Evolutionary conservation across 1,139 yeast species (phyloP), one percentile per base, ranked within the genome.

Genomic region (Martiniozyma asiatica): DNA sequence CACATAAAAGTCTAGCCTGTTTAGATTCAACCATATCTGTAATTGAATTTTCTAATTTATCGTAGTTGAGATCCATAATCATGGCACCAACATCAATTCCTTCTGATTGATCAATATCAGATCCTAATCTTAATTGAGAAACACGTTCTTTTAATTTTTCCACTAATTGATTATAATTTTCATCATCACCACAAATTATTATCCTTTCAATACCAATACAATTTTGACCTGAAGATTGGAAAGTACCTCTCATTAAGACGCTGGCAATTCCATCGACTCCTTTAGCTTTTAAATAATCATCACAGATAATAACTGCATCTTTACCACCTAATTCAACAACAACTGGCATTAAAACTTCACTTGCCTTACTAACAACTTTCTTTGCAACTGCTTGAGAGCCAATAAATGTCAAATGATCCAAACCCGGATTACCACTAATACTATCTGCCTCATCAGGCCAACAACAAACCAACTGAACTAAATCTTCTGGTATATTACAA

Each of bases 141-240:
- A 89, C 71, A 36, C 92, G 64, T 23, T 61, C 55, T 2, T 66
- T 47, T 27, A 89, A 59, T 8, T 72, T 67, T 0, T 61, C 56
- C 2, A 75, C 73, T 26, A 89, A 57, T 26, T 56, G 48, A 19
- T 72, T 75, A 53, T 89, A 87, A 22, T 73, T 69, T 28, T 62
- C 59, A 33, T 75, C 61, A 27, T 85, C 84, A 14, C 52, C 54
- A 16, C 53, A 43, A 22, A 50, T 48, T 39, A 89, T 77, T 4
- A 89, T 94, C 39, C 98, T 65, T 56, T 89, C 98, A 34, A 89
- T 80, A 26, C 98, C 97, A 50, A 89, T 89, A 58, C 98, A 89
- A 51, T 89, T 89, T 53, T 89, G 98, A 8, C 98, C 98, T 0
- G 95, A 82, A 35, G 94, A 80, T 56, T 89, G 98, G 60, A 85